phyloP scores from a whole-genome alignment of 305 asterid species.

The Fraxinus dipetala region DNA sequence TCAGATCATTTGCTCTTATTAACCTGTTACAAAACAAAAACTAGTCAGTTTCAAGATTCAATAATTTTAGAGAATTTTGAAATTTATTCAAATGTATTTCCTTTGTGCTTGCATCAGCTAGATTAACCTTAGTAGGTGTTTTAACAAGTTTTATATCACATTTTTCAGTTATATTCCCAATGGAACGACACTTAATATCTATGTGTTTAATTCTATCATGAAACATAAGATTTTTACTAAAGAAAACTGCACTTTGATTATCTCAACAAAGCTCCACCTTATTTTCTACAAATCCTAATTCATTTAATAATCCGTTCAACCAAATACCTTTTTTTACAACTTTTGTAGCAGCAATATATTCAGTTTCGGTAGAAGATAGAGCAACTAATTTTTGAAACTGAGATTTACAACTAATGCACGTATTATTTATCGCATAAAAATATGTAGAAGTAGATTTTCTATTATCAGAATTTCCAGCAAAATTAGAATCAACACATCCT shows the following conservation, averaged over 20 bases:
- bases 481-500: neutral
- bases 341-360: neutral
- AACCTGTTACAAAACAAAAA: neutral
- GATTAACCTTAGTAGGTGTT: neutral
- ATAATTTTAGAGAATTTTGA: neutral
- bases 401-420: neutral
- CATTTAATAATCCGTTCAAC: neutral
- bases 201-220: neutral
- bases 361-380: neutral
- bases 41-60: neutral
- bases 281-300: no score
- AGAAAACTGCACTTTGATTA: neutral
- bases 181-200: neutral
- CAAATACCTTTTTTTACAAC: neutral
- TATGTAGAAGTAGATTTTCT: no score
- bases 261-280: neutral
- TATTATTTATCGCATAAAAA: neutral
- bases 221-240: no score
- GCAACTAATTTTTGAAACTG: no score
- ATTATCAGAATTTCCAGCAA: neutral
- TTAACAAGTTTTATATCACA: neutral
- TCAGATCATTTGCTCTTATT: neutral
- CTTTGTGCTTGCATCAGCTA: neutral
- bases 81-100: no score
- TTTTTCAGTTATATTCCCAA: no score